Evolutionary conservation across 176 grass and related monocot species (phyloP), one percentile per base, ranked within the genome.

Genomic region (Urochloa ruziziensis): DNA sequence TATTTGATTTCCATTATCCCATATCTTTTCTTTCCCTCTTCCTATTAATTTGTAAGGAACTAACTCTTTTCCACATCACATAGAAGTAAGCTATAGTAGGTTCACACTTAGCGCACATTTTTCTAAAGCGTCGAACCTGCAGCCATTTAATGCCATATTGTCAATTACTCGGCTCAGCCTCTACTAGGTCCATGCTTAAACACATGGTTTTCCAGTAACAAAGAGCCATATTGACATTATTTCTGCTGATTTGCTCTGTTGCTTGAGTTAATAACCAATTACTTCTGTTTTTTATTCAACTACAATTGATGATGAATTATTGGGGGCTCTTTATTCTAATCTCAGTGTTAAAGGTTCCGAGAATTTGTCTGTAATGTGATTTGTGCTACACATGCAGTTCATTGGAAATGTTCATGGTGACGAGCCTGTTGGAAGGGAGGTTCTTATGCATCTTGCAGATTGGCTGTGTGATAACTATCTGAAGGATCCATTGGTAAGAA

Each of bases 361-460:
- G 28, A 43, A 54, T 84, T 21, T 75, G 13, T 73, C 12, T 59
- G 8, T 67, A 48, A 80, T 73, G 48, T 79, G 73, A 24, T 60
- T 61, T 86, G 44, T 64, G 59, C 17, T 36, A 48, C 32, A n/a
- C 48, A 39, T 82, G 73, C 63, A 97, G 95, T 97, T 87, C 85
- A 93, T 97, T 61, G 95, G 95, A 74, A 97, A 97, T 79, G 92
- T 97, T 62, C 95, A 97, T 86, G 95, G 95, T 23, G 92, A 97
- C 59, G 92, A 97, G 79, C 95, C 95, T 74, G 90, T 97, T 89
- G 95, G 95, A 57, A 91, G 95, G 75, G 95, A 97, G 84, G 82
- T 97, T 71, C 91, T 97, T 83, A 84, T 97, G 67, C 87, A 63
- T 87, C 90, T 98, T 86, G 95, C 89, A 21, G 93, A 95, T 88